A percentile compares a stretch with the other conserved stretches of the same genome.
These are phyloP conservation scores for Thalassiosira oceanica DNA, from an alignment of 352 stramenopile species.

Conservation along the genomic window DNA sequence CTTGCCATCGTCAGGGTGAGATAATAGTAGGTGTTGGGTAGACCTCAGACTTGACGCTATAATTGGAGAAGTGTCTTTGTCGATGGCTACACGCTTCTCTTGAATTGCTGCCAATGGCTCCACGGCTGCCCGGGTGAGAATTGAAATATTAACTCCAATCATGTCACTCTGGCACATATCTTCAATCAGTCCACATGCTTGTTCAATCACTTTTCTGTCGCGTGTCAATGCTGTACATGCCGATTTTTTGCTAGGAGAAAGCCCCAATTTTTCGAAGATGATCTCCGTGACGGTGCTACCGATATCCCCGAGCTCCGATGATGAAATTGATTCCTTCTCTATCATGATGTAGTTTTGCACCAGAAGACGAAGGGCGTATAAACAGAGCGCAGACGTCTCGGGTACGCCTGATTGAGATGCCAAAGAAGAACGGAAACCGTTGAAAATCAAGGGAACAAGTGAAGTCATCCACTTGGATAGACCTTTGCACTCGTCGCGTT, in stretches of 20 bases:
- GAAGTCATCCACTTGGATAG: conserved; percentile 57
- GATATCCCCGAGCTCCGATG: conserved; percentile 28
- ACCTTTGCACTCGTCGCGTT: conserved; percentile 9
- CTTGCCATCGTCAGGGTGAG: conserved; percentile 16
- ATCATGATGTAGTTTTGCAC: conserved; percentile 15
- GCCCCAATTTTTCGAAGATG: conserved; percentile 31
- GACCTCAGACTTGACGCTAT: conserved; percentile 46
- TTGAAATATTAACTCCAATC: conserved; percentile 10
- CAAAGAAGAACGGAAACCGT: conserved; percentile 25
- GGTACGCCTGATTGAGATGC: not conserved
- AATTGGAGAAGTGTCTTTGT: conserved; percentile 10
- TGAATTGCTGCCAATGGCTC: conserved; percentile 36
- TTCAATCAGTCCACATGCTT: conserved; percentile 51
- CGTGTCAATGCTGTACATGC: conserved; percentile 2
- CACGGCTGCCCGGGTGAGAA: conserved; percentile 30
- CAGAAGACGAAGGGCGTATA: conserved; percentile 37
- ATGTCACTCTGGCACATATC: conserved; percentile 26
- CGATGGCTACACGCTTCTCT: conserved; percentile 7
- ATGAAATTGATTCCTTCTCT: conserved; percentile 11
- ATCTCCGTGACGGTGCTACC: conserved; percentile 36
- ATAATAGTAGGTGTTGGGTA: conserved; percentile 29
- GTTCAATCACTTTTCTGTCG: conserved; percentile 25
- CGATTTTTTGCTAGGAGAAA: conserved; percentile 4
- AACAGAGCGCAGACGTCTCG: conserved; percentile 10
- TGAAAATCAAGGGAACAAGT: conserved; percentile 51